Percentiles rank a stretch among this genome's conserved stretches.
These are phyloP conservation scores for Ligustrum vulgare DNA, from an alignment of 257 asterid genomes.

Conservation along the genomic window DNA sequence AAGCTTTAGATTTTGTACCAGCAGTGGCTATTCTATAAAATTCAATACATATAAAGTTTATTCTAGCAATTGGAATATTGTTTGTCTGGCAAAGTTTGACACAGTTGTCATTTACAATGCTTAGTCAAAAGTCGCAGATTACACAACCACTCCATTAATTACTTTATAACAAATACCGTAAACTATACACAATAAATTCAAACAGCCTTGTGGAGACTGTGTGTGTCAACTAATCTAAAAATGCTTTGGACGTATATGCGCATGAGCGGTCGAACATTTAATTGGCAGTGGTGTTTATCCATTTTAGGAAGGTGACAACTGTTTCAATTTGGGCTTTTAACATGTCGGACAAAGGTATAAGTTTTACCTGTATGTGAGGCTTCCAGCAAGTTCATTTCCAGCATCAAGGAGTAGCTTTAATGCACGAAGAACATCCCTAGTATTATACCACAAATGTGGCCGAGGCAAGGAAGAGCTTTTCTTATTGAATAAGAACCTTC, in stretches of 20 bases:
- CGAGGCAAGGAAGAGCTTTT: constrained; percentile 50
- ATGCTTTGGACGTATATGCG: not conserved
- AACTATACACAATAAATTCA: not conserved
- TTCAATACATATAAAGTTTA: not conserved
- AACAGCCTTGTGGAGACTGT: not conserved
- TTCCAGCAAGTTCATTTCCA: constrained; percentile 72
- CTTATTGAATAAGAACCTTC: constrained; percentile 67
- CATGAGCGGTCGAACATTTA: not conserved
- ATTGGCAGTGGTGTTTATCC: not conserved
- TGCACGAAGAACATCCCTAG: constrained; percentile 57
- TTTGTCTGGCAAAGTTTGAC: not conserved
- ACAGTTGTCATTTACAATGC: not conserved
- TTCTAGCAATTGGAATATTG: not conserved
- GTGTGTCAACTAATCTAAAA: not conserved
- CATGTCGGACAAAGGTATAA: not conserved
- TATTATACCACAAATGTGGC: constrained; percentile 89
- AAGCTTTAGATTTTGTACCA: not conserved
- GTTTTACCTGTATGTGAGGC: constrained; percentile 80
- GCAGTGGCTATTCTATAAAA: not conserved
- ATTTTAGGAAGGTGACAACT: not conserved
- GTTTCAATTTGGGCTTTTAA: not conserved
- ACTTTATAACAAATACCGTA: not conserved
- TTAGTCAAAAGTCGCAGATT: not conserved
- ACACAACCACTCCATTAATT: not conserved
- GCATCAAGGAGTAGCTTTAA: constrained; percentile 80